phyloP scores from a whole-genome alignment of 768 basidiomycete species.

The Lactifluus volemus region DNA sequence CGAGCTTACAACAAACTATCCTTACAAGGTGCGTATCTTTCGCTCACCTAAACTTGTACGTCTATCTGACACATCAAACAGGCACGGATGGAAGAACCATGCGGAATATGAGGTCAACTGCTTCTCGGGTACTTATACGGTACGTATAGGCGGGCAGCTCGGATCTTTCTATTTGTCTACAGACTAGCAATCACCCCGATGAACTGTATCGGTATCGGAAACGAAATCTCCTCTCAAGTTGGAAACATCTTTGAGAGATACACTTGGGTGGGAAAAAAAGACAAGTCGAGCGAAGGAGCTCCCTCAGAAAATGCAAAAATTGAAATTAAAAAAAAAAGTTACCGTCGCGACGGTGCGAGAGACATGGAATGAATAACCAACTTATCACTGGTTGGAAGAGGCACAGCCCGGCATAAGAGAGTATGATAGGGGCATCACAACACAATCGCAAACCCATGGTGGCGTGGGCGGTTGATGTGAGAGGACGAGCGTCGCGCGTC shows the following conservation, averaged over 20 bases:
- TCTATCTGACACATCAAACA: conserved; percentile 19
- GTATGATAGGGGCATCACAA: conserved; percentile 18
- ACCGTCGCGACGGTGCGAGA: background rate
- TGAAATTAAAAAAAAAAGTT: background rate
- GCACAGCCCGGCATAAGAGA: conserved; percentile 6
- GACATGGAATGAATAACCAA: background rate
- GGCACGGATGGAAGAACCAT: conserved; percentile 18
- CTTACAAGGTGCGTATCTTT: too few species aligned
- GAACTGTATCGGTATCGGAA: background rate
- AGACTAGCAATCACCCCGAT: background rate
- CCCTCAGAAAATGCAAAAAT: background rate
- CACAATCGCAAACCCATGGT: conserved; percentile 14
- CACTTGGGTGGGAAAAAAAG: background rate
- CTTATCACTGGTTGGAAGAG: background rate
- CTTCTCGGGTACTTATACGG: conserved; percentile 2
- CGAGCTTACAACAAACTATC: too few species aligned
- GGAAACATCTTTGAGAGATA: conserved; percentile 1
- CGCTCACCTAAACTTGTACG: conserved; percentile 1
- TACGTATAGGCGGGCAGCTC: conserved; percentile 6
- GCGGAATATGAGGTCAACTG: conserved; percentile 18
- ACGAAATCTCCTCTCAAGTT: background rate
- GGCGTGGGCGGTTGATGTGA: conserved; percentile 12
- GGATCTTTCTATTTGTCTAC: background rate
- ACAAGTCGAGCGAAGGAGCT: too few species aligned
- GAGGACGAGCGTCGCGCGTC: conserved; percentile 14